These are phyloP conservation scores for Arthromyces matolae DNA, from an alignment of 768 basidiomycete species.

Conservation along the genomic window DNA sequence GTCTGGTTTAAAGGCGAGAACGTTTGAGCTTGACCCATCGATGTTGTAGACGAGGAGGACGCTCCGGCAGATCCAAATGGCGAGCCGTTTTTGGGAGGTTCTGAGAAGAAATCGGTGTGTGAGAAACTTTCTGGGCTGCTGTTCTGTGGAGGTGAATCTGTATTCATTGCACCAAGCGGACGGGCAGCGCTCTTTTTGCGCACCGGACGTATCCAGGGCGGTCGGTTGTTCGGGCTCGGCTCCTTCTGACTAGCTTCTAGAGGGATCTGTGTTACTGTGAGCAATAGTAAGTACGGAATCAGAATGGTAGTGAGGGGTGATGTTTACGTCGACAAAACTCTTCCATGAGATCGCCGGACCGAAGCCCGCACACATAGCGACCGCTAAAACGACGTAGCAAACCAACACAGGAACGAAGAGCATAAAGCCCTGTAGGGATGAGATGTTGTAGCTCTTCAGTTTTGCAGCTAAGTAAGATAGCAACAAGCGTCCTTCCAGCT, in stretches of 20 bases:
- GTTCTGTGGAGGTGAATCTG: conserved; percentile 43
- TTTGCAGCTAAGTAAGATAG: conserved; percentile 84
- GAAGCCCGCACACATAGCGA: conserved; percentile 85
- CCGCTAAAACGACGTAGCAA: conserved; percentile 87
- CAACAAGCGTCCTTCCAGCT: conserved; percentile 86
- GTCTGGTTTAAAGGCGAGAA: conserved; percentile 14
- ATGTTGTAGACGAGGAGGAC: conserved; percentile 4
- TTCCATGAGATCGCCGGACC: conserved; percentile 91
- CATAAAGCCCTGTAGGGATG: conserved; percentile 80
- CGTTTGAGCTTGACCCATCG: conserved; percentile 10
- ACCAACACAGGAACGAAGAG: conserved; percentile 82
- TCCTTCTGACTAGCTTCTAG: conserved; percentile 65
- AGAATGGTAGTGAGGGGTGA: conserved; percentile 8
- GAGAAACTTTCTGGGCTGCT: conserved; percentile 68
- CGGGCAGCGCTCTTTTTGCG: conserved; percentile 64
- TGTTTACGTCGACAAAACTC: conserved; percentile 84
- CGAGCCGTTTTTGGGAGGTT: conserved; percentile 34
- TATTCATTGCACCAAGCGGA: conserved; percentile 34
- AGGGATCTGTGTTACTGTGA: conserved; percentile 77
- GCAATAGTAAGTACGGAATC: conserved; percentile 3
- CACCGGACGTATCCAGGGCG: conserved; percentile 87
- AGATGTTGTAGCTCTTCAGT: conserved; percentile 70
- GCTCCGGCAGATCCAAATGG: conserved; percentile 21
- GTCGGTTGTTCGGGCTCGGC: conserved; percentile 46
- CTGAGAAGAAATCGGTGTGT: conserved; percentile 60